These are phyloP conservation scores for Gossypium trilobum DNA, from an alignment of 441 rosid species.

Conservation along the genomic window DNA sequence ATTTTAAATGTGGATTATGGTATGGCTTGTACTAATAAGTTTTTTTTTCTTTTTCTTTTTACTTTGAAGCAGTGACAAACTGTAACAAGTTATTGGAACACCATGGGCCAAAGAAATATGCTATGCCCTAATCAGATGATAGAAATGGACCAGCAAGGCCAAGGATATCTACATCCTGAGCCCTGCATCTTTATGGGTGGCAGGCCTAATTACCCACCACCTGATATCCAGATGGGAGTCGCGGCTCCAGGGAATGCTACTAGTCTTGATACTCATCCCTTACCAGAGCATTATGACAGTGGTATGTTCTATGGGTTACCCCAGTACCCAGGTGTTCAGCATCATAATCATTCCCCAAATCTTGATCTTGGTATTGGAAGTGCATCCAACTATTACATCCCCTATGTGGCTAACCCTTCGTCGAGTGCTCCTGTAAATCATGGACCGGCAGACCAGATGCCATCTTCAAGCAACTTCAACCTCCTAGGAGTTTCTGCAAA, in stretches of 20 bases:
- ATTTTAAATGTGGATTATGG: not conserved
- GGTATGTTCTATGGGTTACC: conserved; percentile 39
- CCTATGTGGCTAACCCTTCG: conserved; percentile 27
- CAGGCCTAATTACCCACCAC: conserved; percentile 33
- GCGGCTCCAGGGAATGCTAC: conserved; percentile 32
- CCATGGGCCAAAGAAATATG: conserved; percentile 54
- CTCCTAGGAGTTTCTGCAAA: conserved; percentile 43
- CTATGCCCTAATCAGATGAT: conserved; percentile 33
- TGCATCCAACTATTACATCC: conserved; percentile 38
- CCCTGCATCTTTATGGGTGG: conserved; percentile 42
- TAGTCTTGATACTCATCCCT: conserved; percentile 35
- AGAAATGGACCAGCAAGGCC: conserved; percentile 49
- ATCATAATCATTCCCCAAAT: conserved; percentile 35
- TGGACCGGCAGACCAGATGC: conserved; percentile 39
- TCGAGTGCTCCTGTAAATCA: conserved; percentile 37
- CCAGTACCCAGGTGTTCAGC: conserved; percentile 45
- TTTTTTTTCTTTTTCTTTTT: conserved; percentile 11
- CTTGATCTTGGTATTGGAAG: conserved; percentile 40
- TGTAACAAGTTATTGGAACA: conserved; percentile 20
- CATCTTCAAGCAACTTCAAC: conserved; percentile 39
- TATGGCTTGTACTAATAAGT: not conserved
- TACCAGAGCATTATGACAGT: conserved; percentile 40
- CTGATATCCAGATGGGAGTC: conserved; percentile 37
- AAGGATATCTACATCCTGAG: conserved; percentile 35
- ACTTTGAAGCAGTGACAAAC: conserved; percentile 26